Evolutionary conservation across 169 alveolate genomes (phyloP).

Genomic region (Eimeria zaria): DNA sequence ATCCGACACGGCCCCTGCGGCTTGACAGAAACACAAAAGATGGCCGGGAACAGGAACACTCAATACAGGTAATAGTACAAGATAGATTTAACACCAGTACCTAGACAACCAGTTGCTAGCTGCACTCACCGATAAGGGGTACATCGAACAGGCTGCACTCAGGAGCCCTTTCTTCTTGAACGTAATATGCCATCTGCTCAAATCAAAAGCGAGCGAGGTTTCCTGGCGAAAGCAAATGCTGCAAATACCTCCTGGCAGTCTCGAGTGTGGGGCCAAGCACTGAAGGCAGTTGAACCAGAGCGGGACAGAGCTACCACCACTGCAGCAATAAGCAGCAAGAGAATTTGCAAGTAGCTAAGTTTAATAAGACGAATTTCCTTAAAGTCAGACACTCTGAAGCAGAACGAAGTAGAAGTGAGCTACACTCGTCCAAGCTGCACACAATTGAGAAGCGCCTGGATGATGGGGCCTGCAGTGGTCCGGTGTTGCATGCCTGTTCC

Average conservation of each 20-base stretch:
- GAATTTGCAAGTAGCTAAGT: neutral
- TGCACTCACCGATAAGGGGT: slow-evolving; percentile 55
- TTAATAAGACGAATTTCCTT: neutral
- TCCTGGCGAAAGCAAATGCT: neutral
- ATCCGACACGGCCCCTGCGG: slow-evolving; percentile 74
- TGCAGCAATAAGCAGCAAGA: neutral
- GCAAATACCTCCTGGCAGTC: neutral
- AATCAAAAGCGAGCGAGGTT: neutral
- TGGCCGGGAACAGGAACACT: neutral
- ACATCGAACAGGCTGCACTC: slow-evolving; percentile 26
- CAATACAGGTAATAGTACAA: neutral
- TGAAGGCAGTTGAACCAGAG: slow-evolving; percentile 16
- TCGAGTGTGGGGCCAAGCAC: slow-evolving; percentile 64
- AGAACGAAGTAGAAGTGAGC: neutral
- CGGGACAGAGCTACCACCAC: neutral
- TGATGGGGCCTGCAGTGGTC: slow-evolving; percentile 66
- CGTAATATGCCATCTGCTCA: slow-evolving; percentile 2
- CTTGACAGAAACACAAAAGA: neutral
- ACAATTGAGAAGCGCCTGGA: slow-evolving; percentile 32
- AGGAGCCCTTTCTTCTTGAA: slow-evolving; percentile 1
- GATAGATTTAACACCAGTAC: neutral
- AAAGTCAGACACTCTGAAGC: neutral
- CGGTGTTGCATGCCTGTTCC: slow-evolving; percentile 13
- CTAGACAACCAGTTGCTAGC: slow-evolving; percentile 27
- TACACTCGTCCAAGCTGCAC: neutral